Base-by-base conservation (phyloP, 2,329 filamentous ascomycete genomes). In the Coniochaeta sp. region DNA sequence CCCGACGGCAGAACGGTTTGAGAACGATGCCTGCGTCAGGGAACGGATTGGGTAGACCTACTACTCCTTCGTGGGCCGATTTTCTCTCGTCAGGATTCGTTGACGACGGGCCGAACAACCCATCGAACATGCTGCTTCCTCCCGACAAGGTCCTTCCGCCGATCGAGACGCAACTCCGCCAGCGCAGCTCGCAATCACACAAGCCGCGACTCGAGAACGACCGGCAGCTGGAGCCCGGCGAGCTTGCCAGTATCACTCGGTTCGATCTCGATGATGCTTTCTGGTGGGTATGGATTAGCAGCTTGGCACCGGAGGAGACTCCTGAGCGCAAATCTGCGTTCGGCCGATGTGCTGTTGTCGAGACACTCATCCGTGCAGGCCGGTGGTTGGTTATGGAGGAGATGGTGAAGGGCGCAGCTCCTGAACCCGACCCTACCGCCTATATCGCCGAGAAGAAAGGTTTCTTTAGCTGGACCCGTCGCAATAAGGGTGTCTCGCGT, bases 211-310 rank as follows among this genome's bases (percentile, higher is more conserved):
- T 89, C n/a, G 85, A 91, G 57, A 78, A 77, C 13, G 83, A 88
- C 51, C 70, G 71, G 22, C 75, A 82, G 35, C 75, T 96, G 0
- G 91, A 96, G 57, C 94, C 92, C 0, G 94, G 91, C 49, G 94
- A 99, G 75, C 78, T 99, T 52, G 94, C 94, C 27, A 97, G 91
- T 65, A 96, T 99, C 63, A 87, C 82, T 22, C 80, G 80, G 32
- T 81, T 97, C 52, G 86, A 94, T 56, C 76, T 99, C 5, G 94
- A 99, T 61, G 92, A 97, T 66, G 87, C 91, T 1, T 99, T 99
- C 68, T 99, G 94, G 94, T 97, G 94, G 92, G 94, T 97, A 4
- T 99, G 94, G 94, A 97, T 99, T 78, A 95, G 84, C 60, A 97
- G 92, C 75, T 73, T 99, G 62, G 91, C 92, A 1, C 87, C 85